Evolutionary conservation across 495 filamentous ascomycete genomes (phyloP), one percentile per base, ranked within the genome.

Genomic region (Cercophora scortea): DNA sequence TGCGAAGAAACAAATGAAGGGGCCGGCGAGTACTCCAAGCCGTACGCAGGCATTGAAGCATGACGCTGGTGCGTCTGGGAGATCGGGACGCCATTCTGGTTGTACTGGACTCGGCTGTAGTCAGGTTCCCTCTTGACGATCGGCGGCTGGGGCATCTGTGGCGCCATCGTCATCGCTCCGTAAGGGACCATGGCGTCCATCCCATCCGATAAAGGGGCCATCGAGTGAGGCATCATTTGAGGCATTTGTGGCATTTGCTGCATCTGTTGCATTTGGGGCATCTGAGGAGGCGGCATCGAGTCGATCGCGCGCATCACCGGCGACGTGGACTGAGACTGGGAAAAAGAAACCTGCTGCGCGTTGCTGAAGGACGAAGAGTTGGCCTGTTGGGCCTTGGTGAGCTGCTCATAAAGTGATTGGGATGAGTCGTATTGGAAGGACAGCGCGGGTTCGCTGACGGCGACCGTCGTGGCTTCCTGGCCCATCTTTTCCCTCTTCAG

Each of bases 401-500:
- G 87, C 74, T 97, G 94, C 79, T 98, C 93, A 71, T 95, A 98
- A 51, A 98, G 82, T 58, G 93, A 96, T 72, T 98, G 93, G 40
- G 94, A 97, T 50, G 93, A 96, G 72, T 98, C 93, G 70, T 96
- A 98, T 71, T 97, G 90, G 70, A 98, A 98, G 6, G 94, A 97
- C 63, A 96, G 73, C 57, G 93, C 93, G 19, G 93, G 93, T 73
- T 98, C 93, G 78, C 82, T 92, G 62, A 95, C 89, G 52, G 94
- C 93, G 59, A 95, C 82, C 13, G 93, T 98, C 17, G 93, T 98
- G 42, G 93, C 88, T 68, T 98, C 93, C 73, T 98, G 93, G 55
- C 86, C 84, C 91, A 96, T 96, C 80, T 98, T 98, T 74, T 98
- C 93, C 61, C 93, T 81, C 82, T 98, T 98, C 66, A 98, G 70